These are phyloP conservation scores for Cymodocea nodosa DNA, from an alignment of 116 monocot genomes.

Conservation along the genomic window DNA sequence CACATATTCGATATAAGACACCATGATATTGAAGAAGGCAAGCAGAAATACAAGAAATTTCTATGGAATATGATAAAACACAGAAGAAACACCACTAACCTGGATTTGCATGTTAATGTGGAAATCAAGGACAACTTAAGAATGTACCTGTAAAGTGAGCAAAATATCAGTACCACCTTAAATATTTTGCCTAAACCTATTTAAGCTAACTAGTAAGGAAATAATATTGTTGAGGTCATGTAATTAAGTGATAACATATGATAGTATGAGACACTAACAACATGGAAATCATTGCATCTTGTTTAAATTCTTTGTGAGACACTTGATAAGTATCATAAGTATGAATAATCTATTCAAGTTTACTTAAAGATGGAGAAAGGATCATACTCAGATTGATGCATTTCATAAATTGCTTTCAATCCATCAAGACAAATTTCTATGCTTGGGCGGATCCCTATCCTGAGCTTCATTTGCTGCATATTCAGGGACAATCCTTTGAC, in stretches of 20 bases:
- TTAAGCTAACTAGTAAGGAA: too few species aligned
- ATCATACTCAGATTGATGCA: constrained; percentile 13
- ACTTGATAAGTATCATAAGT: too few species aligned
- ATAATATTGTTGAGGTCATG: too few species aligned
- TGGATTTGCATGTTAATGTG: constrained; percentile 10
- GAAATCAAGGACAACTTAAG: constrained; percentile 16
- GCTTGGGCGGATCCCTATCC: constrained; percentile 8
- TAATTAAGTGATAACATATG: too few species aligned
- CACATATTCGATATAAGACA: too few species aligned
- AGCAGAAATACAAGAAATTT: not conserved
- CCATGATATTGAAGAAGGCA: not conserved
- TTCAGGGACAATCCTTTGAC: constrained; percentile 1
- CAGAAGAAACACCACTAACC: constrained; percentile 2
- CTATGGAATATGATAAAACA: too few species aligned
- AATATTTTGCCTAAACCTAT: too few species aligned
- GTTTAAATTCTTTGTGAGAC: too few species aligned
- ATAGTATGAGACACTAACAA: too few species aligned
- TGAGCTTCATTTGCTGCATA: constrained; percentile 5
- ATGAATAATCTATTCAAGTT: too few species aligned
- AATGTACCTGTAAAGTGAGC: constrained; percentile 10
- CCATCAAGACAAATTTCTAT: constrained; percentile 8
- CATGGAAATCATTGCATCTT: too few species aligned
- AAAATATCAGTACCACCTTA: not conserved
- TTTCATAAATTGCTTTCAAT: constrained; percentile 8
- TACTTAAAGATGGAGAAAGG: too few species aligned